Percentiles rank a stretch among this genome's conserved stretches.
phyloP scores from a whole-genome alignment of 169 alveolate genomes.

The Pseudocohnilembus persalinus region DNA sequence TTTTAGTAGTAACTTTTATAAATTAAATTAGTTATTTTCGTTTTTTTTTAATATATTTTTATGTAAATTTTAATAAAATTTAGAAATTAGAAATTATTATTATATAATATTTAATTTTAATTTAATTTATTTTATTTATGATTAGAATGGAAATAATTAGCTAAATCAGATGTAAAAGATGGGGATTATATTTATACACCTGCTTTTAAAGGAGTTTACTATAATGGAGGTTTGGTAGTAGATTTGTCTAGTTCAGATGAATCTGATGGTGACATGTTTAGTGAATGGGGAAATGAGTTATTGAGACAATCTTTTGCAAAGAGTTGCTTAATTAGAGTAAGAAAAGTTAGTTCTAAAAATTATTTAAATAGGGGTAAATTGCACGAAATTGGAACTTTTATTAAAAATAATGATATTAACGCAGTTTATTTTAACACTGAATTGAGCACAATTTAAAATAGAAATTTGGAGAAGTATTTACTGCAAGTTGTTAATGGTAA shows the following conservation, averaged over 20 bases:
- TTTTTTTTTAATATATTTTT: no score
- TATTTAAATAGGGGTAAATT: conserved; percentile 74
- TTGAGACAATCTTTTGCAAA: conserved; percentile 60
- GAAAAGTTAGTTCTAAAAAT: conserved; percentile 47
- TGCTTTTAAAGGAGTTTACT: conserved; percentile 47
- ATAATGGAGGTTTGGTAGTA: conserved; percentile 50
- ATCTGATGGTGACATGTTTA: conserved; percentile 49
- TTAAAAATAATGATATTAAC: conserved; percentile 53
- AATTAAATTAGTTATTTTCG: no score
- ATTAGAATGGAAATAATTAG: conserved; percentile 1
- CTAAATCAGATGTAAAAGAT: conserved; percentile 35
- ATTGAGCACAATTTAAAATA: conserved; percentile 78
- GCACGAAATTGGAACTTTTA: conserved; percentile 50
- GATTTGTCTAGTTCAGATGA: conserved; percentile 35
- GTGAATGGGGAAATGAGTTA: conserved; percentile 66
- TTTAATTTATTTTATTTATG: no score
- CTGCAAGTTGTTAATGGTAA: conserved; percentile 37
- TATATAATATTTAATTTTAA: no score
- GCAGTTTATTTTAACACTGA: conserved; percentile 81
- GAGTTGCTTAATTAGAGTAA: conserved; percentile 50
- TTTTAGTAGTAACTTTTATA: no score
- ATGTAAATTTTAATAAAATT: no score
- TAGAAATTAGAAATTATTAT: no score
- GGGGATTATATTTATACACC: conserved; percentile 63
- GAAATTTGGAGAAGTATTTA: conserved; percentile 74